Conservation (phyloP, 495 filamentous ascomycete genomes). For the Aspergillus cavernicola region DNA sequence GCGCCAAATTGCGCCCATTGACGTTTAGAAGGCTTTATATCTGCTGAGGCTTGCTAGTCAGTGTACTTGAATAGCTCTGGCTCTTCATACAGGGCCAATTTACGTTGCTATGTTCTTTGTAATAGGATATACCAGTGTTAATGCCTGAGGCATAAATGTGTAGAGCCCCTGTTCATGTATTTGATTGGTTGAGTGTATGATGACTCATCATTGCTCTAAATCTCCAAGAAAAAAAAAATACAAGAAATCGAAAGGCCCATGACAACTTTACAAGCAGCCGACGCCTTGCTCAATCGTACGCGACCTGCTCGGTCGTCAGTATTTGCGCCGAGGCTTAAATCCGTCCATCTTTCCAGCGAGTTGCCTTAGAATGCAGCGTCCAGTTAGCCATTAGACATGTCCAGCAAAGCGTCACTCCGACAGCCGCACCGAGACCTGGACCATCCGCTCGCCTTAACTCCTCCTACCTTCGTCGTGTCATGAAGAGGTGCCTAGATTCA, state of each 20-base stretch:
- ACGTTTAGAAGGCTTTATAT: not conserved
- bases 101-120: too few relatives aligned
- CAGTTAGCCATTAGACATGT: conserved; percentile 35
- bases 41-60: too few relatives aligned
- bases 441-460: conserved; percentile 28
- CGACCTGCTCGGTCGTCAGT: not conserved
- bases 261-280: too few relatives aligned
- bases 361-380: conserved; percentile 17
- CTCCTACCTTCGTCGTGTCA: conserved; percentile 37
- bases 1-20: not conserved
- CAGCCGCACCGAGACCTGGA: conserved; percentile 33
- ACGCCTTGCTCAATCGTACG: not conserved
- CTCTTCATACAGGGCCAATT: too few relatives aligned
- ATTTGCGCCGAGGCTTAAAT: too few relatives aligned
- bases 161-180: not conserved
- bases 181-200: not conserved
- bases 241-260: not conserved
- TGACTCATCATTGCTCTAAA: not conserved
- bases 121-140: too few relatives aligned
- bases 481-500: conserved; percentile 41
- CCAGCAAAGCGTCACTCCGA: conserved; percentile 27
- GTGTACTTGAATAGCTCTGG: too few relatives aligned
- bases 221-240: not conserved
- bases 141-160: not conserved
- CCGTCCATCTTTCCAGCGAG: not conserved